Base-by-base conservation (phyloP, 1,284 basidiomycete genomes). In the Malassezia cuniculi region DNA sequence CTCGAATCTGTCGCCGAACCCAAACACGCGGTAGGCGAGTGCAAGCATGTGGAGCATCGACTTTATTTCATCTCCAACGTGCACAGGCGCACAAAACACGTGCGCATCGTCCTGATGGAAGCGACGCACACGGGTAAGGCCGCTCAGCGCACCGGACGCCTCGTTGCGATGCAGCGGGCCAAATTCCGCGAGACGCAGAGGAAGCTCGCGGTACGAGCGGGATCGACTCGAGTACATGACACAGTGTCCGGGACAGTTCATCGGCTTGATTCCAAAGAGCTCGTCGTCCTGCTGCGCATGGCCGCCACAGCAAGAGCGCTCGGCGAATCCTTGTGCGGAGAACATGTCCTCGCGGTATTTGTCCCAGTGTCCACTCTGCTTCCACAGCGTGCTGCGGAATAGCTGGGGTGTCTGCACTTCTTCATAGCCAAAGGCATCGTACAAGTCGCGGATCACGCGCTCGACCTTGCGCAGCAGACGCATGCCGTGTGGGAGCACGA, bases 341-440 rank as follows among this genome's bases (percentile, higher is more conserved):
- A 66, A 66, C 63, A 66, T 66, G 31, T 66, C 63, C 14, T 60
- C 56, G n/a, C 62, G 47, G 36, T 66, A 66, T 27, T 66, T 65
- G 36, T 66, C 61, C 63, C 63, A 66, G 32, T 66, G 63, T 1
- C 63, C 63, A 24, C 50, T 54, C 6, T 42, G 46, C 30, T 63
- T 55, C 63, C 63, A 66, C 1, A 66, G 41, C 8, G 52, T 45
- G 6, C 50, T 53, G 19, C 54, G 55, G 50, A 52, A 64, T 6
- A 66, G 50, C 33, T 66, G 63, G 10, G 63, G 63, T 17, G 57
- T 57, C 37, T 56, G 51, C 1, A 66, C 60, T 31, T 66, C 63
- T 32, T 66, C 54, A 47, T 66, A 66, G 14, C 54, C 61, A 17
- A 54, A 55, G 3, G 52, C 46, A 27, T 60, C 56, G 46, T 66